These are phyloP conservation scores for Ceratorhiza oryzae-sativae DNA, from an alignment of 1,284 basidiomycete genomes.

Conservation along the genomic window DNA sequence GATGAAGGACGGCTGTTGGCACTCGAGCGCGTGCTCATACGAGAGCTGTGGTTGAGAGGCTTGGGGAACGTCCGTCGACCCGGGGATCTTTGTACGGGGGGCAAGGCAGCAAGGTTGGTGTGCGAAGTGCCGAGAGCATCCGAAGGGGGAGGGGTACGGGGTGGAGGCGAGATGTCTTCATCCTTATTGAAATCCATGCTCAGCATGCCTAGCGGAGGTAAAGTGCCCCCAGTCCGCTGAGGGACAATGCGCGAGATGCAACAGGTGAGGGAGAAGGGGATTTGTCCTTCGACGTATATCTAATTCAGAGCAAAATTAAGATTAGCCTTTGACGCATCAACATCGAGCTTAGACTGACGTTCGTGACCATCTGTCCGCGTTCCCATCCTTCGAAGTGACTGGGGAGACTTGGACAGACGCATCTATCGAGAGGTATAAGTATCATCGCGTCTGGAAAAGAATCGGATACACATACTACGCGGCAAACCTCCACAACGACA, in stretches of 20 bases:
- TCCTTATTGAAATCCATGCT: conserved; percentile 37
- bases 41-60: conserved; percentile 36
- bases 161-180: conserved; percentile 31
- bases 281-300: conserved; percentile 38
- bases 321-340: conserved; percentile 7
- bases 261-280: conserved; percentile 20
- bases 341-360: conserved; percentile 9
- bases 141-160: conserved; percentile 36
- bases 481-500: conserved; percentile 32
- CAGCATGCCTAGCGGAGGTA: conserved; percentile 35
- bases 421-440: conserved; percentile 4
- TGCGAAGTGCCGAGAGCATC: conserved; percentile 32
- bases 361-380: conserved; percentile 31
- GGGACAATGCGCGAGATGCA: conserved; percentile 2
- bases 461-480: conserved; percentile 5
- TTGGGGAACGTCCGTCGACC: conserved; percentile 35
- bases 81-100: conserved; percentile 35
- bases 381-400: conserved; percentile 14
- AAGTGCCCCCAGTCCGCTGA: background rate
- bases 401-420: conserved; percentile 37
- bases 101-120: conserved; percentile 33
- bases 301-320: conserved; percentile 5
- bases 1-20: conserved; percentile 34
- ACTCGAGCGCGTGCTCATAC: conserved; percentile 14
- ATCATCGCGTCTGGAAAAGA: background rate